phyloP scores from a whole-genome alignment of 148 eudicot genomes.

The Silene conica region DNA sequence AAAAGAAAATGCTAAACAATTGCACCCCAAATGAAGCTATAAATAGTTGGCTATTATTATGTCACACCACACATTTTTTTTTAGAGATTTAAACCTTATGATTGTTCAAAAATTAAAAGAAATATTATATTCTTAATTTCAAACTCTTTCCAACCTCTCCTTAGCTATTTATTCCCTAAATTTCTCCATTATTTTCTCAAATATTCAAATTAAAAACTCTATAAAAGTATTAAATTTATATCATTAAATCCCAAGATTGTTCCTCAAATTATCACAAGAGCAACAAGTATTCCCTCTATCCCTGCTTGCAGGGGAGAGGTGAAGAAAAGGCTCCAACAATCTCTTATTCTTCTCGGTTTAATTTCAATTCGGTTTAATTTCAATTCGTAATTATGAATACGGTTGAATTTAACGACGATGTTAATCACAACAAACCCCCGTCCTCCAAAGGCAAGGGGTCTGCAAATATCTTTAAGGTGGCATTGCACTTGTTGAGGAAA shows the following conservation, averaged over 20 bases:
- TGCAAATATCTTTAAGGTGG: constrained; percentile 20
- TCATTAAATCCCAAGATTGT: neutral
- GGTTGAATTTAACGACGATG: neutral
- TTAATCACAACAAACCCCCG: neutral
- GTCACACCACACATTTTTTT: neutral
- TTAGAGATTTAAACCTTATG: neutral
- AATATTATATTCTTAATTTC: neutral
- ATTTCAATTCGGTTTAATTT: neutral
- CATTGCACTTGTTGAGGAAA: constrained; percentile 19
- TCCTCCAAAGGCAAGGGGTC: constrained; percentile 5
- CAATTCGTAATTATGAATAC: constrained; percentile 3
- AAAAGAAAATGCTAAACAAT: too few relatives aligned
- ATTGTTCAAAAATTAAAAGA: neutral
- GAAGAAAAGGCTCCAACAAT: constrained; percentile 11
- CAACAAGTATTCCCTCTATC: constrained; percentile 19
- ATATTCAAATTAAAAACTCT: neutral
- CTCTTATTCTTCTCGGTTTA: neutral
- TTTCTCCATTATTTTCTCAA: neutral
- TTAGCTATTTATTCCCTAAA: neutral
- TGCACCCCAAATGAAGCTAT: constrained; percentile 8
- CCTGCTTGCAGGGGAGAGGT: constrained; percentile 25
- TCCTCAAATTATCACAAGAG: constrained; percentile 1
- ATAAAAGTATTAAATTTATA: neutral
- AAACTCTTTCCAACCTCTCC: neutral
- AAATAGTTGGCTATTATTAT: neutral